Evolutionary conservation across 257 asterid species (phyloP), one percentile per base, ranked within the genome.

Genomic region (Marsdenia floribunda): DNA sequence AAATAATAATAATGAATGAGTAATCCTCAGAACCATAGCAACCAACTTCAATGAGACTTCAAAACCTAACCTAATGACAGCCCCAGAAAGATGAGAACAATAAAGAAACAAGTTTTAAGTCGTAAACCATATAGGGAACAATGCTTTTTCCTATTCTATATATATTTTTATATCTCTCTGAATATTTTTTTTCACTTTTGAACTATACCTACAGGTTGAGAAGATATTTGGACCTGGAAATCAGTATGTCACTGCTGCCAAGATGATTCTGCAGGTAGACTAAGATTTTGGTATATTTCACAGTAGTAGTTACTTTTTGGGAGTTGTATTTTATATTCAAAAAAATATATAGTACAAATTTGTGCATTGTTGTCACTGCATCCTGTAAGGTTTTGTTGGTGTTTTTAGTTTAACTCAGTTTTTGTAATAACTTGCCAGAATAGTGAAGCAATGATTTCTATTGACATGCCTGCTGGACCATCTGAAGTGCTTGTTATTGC

Each of bases 381-480:
- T 70, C 16, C 72, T 54, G 26, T 66, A 26, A n/a, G 52, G n/a
- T 58, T 29, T 42, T 70, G 57, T 69, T 55, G 38, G 74, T 71
- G 38, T 33, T 18, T 38, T 70, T 19, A 37, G 47, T 37, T 65
- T 66, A 38, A 66, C 29, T 2, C 50, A 38, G 35, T 71, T 52
- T 59, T 26, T 29, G 14, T n/a, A 9, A 6, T 59, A 73, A 50
- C 80, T 80, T 80, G 81, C 77, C 88, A 94, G 99, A 94, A 92
- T 82, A 94, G 99, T 74, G 99, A 94, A 80, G 99, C 98, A 53
- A 88, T 94, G 99, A 81, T 92, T 78, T 92, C 97, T 70, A 92
- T 94, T 82, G 99, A 94, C 88, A 94, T 94, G 99, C 98, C 99
- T 15, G 96, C 98, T 81, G 99, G 99, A 81, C 99, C 99, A 74